Base-by-base conservation (phyloP, 306 rosid genomes). In the Prinsepia uniflora region DNA sequence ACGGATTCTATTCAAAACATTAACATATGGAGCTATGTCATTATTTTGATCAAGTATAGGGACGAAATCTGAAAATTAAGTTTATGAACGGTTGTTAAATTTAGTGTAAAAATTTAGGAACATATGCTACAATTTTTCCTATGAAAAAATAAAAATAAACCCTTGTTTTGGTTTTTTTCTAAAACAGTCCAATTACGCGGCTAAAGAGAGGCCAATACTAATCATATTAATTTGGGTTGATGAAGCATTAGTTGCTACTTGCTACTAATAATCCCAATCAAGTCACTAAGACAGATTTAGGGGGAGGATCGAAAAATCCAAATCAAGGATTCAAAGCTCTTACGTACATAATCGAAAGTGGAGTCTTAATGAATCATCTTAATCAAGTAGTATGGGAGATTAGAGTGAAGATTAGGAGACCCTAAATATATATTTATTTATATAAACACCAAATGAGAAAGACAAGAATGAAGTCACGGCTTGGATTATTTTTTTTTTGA, bases 251-350 rank as follows among this genome's bases (percentile, higher is more conserved):
- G 17, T 8, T 56, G 39, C 43, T 34, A 24, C 3, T 8, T 56
- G 39, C 43, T 34, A 24, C 3, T 30, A 30, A 30, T 34, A 58
- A 58, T 30, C 34, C 19, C 43, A 59, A 61, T 14, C 65, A 15
- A 39, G 7, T 8, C 17, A 17, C n/a, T 7, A 17, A 17, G 71
- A 49, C 63, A 6, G 24, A 45, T 41, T 5, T 72, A 14, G 65
- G 65, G 65, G 30, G 13, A 41, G 70, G 18, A 74, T 75, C 17
- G 55, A 67, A 22, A 71, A 71, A 14, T 56, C 70, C 72, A 43
- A 78, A 57, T 10, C 15, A 47, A 46, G 50, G 50, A 46, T 10
- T 46, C n/a, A 10, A 11, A 20, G 15, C 13, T 22, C 17, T 22
- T 24, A 2, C 36, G 36, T 30, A 30, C 36, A 30, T 30, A 30